A percentile compares a stretch with the other conserved stretches of the same genome.
These are phyloP conservation scores for Diplogelasinospora grovesii DNA, from an alignment of 495 filamentous ascomycete genomes.

Conservation along the genomic window DNA sequence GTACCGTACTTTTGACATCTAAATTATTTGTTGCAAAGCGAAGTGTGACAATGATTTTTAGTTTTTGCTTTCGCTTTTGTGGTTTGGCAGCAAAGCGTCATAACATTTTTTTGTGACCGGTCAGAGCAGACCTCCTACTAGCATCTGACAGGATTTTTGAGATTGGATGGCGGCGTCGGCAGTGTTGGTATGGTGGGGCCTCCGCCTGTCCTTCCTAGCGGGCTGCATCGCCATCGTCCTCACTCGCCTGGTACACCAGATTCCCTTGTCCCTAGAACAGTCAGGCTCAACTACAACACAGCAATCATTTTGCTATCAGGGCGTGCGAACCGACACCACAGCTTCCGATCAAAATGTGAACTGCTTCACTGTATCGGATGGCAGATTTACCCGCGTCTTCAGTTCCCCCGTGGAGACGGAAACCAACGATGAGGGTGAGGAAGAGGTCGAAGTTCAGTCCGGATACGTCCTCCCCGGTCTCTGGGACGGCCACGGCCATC, in stretches of 20 bases:
- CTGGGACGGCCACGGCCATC: slow-evolving; percentile 61
- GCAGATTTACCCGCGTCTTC: slow-evolving; percentile 29
- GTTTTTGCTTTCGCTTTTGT: no score
- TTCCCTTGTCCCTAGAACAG: background rate
- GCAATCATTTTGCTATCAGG: slow-evolving; percentile 40
- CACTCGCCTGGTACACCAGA: slow-evolving; percentile 1
- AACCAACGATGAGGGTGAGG: background rate
- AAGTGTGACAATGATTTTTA: no score
- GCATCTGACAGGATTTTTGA: no score
- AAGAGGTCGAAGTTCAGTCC: slow-evolving; percentile 1
- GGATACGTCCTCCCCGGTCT: slow-evolving; percentile 53
- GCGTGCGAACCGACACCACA: slow-evolving; percentile 24
- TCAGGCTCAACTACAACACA: no score
- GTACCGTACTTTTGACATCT: no score
- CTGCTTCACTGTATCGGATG: slow-evolving; percentile 38
- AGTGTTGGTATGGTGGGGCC: slow-evolving; percentile 11
- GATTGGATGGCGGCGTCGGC: slow-evolving; percentile 1
- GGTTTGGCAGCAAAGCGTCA: no score
- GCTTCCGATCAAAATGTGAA: slow-evolving; percentile 18
- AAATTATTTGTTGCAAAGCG: no score
- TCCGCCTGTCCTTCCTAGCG: slow-evolving; percentile 17
- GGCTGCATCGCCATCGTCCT: slow-evolving; percentile 15
- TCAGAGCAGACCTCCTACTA: no score
- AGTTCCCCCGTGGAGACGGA: background rate
- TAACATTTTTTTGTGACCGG: no score